phyloP scores from a whole-genome alignment of 257 asterid genomes.

The Rehmannia glutinosa region DNA sequence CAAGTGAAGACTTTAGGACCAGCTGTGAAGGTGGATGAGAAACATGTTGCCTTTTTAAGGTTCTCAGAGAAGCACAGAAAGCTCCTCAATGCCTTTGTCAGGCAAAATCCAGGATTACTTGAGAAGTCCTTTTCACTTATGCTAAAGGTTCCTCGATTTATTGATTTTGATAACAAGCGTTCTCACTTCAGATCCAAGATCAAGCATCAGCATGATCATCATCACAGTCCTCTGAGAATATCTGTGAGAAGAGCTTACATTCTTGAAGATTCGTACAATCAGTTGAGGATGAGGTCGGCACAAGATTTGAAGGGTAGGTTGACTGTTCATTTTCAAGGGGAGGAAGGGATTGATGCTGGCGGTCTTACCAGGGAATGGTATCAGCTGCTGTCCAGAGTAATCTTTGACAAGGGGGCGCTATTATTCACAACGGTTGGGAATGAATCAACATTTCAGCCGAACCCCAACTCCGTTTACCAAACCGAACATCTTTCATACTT shows the following conservation, averaged over 20 bases:
- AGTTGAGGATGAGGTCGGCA: constrained; percentile 88
- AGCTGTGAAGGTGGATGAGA: constrained; percentile 59
- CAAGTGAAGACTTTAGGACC: constrained; percentile 50
- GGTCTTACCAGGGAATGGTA: constrained; percentile 99
- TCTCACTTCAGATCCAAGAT: constrained; percentile 92
- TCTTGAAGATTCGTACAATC: constrained; percentile 95
- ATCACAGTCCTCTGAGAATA: constrained; percentile 82
- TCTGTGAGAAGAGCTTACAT: constrained; percentile 96
- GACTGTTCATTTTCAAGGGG: constrained; percentile 96
- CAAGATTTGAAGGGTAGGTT: constrained; percentile 90
- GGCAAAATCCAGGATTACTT: constrained; percentile 93
- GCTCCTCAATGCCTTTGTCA: constrained; percentile 81
- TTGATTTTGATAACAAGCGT: constrained; percentile 91
- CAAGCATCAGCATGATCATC: constrained; percentile 94
- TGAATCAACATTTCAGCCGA: constrained; percentile 94
- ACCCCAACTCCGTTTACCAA: constrained; percentile 94
- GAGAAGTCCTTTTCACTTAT: constrained; percentile 91
- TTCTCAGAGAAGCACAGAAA: constrained; percentile 88
- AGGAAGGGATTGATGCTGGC: constrained; percentile 99
- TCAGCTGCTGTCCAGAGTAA: constrained; percentile 88
- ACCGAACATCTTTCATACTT: constrained; percentile 97
- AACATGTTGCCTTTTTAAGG: constrained; percentile 71
- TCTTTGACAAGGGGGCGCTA: constrained; percentile 89
- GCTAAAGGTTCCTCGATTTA: constrained; percentile 94
- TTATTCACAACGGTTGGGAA: constrained; percentile 92